Evolutionary conservation across 768 basidiomycete genomes (phyloP), one percentile per base, ranked within the genome.

Genomic region (Trametes sanguinea): DNA sequence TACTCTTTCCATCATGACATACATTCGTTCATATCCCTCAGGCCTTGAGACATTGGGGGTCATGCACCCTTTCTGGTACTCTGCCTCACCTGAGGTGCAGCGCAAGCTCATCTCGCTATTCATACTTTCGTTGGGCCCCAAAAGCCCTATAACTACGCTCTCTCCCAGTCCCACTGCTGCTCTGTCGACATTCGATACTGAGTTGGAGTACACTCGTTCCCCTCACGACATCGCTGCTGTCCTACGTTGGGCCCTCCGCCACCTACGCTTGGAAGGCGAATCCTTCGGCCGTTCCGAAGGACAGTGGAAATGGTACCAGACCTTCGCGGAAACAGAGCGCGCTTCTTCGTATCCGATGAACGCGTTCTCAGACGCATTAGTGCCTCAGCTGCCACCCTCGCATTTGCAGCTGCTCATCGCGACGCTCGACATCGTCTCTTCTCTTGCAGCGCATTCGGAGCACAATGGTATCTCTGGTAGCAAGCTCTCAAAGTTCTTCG

Each of bases 1-100:
- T 64, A 45, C 51, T 63, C 69, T 52, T 46, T 17, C 67, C 33
- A 63, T 35, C 35, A 9, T 37, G 6, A 37, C 32, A 55, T 39
- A 45, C 40, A 45, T 17, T 54, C 63, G 47, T 53, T 46, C 30
- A 54, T 43, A 66, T 63, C 44, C 58, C 63, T 11, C 62, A 92
- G 90, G 90, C n/a, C 78, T 92, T 53, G 89, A 92, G 71, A 86
- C 87, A 3, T 85, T 90, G 48, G 92, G 91, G 17, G 80, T 93
- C 48, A 93, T 93, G 89, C 88, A 89, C 67, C 89, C 92, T 5
- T 88, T 92, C 71, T 93, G 89, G 90, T 80, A 88, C 71, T 87
- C 90, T 43, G 80, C 90, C 8, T 90, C 88, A 6, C 83, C 84
- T 7, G 82, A 84, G 9, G 74, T 81, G n/a, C 91, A 93, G 72